Percentiles rank a stretch among this genome's conserved stretches.
Evolutionary conservation across 2,329 filamentous ascomycete species (phyloP).

Genomic region (Diplodia corticola): DNA sequence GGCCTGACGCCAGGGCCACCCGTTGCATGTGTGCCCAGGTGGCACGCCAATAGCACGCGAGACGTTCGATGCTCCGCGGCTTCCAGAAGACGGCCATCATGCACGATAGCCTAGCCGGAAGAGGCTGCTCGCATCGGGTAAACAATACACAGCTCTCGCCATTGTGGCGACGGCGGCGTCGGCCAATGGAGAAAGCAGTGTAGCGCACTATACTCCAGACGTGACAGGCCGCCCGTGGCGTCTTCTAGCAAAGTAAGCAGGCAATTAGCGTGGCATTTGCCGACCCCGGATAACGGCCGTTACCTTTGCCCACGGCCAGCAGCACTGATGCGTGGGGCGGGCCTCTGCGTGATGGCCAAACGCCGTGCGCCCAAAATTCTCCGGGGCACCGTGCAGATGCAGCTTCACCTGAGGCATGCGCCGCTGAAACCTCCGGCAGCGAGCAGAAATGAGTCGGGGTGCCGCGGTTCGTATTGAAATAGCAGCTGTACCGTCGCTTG

Average conservation of each 20-base stretch:
- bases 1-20: background rate
- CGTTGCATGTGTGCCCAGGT: too few relatives aligned
- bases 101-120: background rate
- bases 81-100: background rate
- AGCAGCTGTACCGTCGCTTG: background rate
- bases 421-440: background rate
- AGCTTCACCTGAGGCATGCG: background rate
- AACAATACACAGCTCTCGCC: background rate
- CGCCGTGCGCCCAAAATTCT: background rate
- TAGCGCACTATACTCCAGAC: background rate
- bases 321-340: too few relatives aligned
- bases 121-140: conserved; percentile 8
- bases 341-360: background rate
- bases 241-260: background rate
- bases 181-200: background rate
- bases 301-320: background rate
- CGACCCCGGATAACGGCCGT: background rate
- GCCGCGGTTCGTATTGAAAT: background rate
- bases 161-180: background rate
- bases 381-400: background rate
- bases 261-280: background rate
- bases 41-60: too few relatives aligned
- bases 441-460: background rate
- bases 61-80: background rate
- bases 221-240: background rate